Conservation (phyloP, 352 stramenopile species). For the Pythium plurisporium region DNA sequence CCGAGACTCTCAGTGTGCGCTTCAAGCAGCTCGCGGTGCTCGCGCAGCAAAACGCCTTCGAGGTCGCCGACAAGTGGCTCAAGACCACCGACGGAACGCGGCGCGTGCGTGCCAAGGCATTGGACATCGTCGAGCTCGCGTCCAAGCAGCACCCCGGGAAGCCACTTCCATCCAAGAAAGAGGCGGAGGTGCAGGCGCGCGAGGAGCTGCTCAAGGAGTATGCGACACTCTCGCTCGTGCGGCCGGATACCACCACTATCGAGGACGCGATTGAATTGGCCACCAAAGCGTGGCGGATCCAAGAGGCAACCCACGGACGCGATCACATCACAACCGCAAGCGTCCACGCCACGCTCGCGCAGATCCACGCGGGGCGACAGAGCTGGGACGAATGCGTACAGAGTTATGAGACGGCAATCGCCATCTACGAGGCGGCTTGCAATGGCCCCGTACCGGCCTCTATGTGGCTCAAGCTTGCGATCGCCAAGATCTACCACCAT, state of each 20-base stretch:
- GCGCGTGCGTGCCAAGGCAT: slow-evolving; percentile 33
- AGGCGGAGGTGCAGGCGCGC: slow-evolving; percentile 39
- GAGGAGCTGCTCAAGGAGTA: slow-evolving; percentile 39
- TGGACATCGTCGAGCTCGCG: slow-evolving; percentile 33
- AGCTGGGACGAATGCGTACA: slow-evolving; percentile 34
- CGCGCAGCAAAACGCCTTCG: slow-evolving; percentile 40
- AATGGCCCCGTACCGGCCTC: slow-evolving; percentile 52
- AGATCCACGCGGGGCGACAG: slow-evolving; percentile 40
- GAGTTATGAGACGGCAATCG: slow-evolving; percentile 43
- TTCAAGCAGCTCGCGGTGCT: slow-evolving; percentile 46
- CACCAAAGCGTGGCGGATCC: slow-evolving; percentile 56
- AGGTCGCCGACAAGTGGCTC: slow-evolving; percentile 47
- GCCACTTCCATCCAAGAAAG: slow-evolving; percentile 40
- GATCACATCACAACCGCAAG: slow-evolving; percentile 50
- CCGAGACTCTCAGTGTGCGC: slow-evolving; percentile 46
- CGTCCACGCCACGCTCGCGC: slow-evolving; percentile 49
- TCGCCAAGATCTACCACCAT: slow-evolving; percentile 45
- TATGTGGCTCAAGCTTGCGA: slow-evolving; percentile 50
- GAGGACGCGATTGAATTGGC: slow-evolving; percentile 67
- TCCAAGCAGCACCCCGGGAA: slow-evolving; percentile 8
- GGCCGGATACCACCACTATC: slow-evolving; percentile 29
- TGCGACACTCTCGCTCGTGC: slow-evolving; percentile 22
- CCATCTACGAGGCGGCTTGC: slow-evolving; percentile 53
- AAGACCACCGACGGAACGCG: slow-evolving; percentile 42
- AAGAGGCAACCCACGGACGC: slow-evolving; percentile 40